Percentiles rank a stretch among this genome's conserved stretches.
These are phyloP conservation scores for Scedosporium aurantiacum DNA, from an alignment of 2,329 filamentous ascomycete species.

Conservation along the genomic window DNA sequence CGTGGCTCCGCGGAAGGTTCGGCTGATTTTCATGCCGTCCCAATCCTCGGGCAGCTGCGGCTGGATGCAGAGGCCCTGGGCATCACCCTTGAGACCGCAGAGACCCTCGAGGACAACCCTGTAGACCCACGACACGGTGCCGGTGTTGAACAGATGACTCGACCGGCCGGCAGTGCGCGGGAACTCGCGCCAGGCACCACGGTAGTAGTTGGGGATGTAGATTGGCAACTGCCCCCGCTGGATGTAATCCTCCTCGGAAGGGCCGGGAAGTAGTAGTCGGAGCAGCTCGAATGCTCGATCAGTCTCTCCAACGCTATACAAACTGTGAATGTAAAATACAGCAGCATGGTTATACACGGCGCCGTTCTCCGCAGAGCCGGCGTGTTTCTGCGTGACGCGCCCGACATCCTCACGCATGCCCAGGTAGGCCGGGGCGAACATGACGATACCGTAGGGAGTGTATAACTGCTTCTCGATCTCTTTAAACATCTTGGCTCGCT, in stretches of 20 bases:
- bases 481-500: slow-evolving; percentile 32
- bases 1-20: slow-evolving; percentile 38
- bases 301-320: slow-evolving; percentile 36
- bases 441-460: slow-evolving; percentile 42
- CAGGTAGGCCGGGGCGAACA: slow-evolving; percentile 44
- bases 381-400: slow-evolving; percentile 46
- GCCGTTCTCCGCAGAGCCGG: slow-evolving; percentile 46
- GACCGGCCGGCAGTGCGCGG: slow-evolving; percentile 43
- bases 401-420: slow-evolving; percentile 48
- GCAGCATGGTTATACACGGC: slow-evolving; percentile 48
- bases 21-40: slow-evolving; percentile 33
- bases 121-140: slow-evolving; percentile 46
- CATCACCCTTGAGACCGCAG: slow-evolving; percentile 40
- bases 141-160: slow-evolving; percentile 48
- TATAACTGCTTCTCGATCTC: slow-evolving; percentile 38
- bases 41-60: slow-evolving; percentile 41
- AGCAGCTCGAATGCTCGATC: slow-evolving; percentile 40
- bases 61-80: slow-evolving; percentile 31
- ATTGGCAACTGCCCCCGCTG: slow-evolving; percentile 44
- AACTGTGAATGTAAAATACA: slow-evolving; percentile 41
- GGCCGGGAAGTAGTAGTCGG: slow-evolving; percentile 43
- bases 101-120: slow-evolving; percentile 43
- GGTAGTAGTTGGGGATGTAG: slow-evolving; percentile 49
- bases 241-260: slow-evolving; percentile 35
- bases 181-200: slow-evolving; percentile 35